Percentiles rank a stretch among this genome's conserved stretches.
Evolutionary conservation across 2,329 filamentous ascomycete genomes (phyloP).

Genomic region (Sclerotinia borealis): DNA sequence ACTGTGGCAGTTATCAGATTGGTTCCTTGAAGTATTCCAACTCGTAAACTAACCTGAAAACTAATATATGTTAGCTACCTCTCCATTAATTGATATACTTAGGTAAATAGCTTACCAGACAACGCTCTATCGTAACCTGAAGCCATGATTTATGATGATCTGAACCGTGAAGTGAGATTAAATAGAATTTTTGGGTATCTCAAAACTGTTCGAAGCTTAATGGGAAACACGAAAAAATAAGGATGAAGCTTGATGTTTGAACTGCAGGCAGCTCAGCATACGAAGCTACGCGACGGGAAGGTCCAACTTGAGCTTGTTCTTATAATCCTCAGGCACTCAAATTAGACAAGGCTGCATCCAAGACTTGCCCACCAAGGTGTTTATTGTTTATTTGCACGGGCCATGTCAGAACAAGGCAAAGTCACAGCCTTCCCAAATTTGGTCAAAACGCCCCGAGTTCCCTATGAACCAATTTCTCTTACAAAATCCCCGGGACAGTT

Average conservation of each 20-base stretch:
- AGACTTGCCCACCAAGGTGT: background rate
- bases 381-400: background rate
- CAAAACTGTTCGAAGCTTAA: conserved; percentile 13
- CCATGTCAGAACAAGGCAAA: background rate
- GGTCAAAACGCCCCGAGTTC: background rate
- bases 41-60: conserved; percentile 65
- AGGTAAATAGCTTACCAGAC: conserved; percentile 64
- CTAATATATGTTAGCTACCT: conserved; percentile 42
- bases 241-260: conserved; percentile 18
- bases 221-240: conserved; percentile 11
- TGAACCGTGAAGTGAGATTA: conserved; percentile 4
- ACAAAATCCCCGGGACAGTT: background rate
- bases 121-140: conserved; percentile 99
- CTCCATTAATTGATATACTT: conserved; percentile 38
- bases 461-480: too few species aligned
- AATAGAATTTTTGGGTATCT: conserved; percentile 16
- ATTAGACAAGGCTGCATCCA: background rate
- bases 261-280: conserved; percentile 27
- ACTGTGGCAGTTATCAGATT: conserved; percentile 54
- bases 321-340: conserved; percentile 9
- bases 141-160: conserved; percentile 54
- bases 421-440: background rate
- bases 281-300: conserved; percentile 21
- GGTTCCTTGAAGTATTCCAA: background rate
- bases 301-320: background rate